phyloP scores from a whole-genome alignment of 306 rosid genomes.

The Sicyos baderoa region DNA sequence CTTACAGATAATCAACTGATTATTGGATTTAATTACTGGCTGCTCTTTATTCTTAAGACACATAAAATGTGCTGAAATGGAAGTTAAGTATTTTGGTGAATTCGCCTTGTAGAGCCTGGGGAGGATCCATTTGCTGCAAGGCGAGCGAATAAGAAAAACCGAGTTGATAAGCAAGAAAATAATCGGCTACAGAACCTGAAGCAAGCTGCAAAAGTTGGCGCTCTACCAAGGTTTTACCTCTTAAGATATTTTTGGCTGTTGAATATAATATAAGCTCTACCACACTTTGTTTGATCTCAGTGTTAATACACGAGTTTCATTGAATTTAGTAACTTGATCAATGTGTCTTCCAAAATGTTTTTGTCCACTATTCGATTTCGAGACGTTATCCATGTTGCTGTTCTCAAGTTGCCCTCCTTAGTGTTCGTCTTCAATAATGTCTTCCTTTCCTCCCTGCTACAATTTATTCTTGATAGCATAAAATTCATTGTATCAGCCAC shows the following conservation, averaged over 20 bases:
- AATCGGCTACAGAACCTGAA: conserved; percentile 67
- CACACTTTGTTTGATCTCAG: background rate
- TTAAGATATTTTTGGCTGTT: conserved; percentile 13
- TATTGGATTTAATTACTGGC: background rate
- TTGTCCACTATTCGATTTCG: background rate
- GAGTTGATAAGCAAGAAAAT: conserved; percentile 67
- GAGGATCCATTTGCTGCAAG: conserved; percentile 89
- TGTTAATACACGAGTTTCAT: background rate
- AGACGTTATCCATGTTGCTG: background rate
- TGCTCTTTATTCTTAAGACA: background rate
- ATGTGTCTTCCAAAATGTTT: background rate
- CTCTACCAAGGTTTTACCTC: conserved; percentile 66
- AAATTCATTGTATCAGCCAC: conserved; percentile 41
- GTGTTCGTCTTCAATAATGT: background rate
- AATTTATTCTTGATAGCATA: background rate
- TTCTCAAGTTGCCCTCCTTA: background rate
- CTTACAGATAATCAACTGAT: background rate
- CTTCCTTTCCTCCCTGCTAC: background rate
- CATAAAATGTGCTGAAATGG: background rate
- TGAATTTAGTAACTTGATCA: background rate
- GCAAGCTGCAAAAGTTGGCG: conserved; percentile 75
- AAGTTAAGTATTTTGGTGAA: background rate
- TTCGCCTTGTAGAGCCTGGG: conserved; percentile 49
- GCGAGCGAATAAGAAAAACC: conserved; percentile 53
- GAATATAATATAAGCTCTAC: conserved; percentile 5